Evolutionary conservation across 1,284 basidiomycete genomes (phyloP), one percentile per base, ranked within the genome.

Genomic region (Sparassis latifolia): DNA sequence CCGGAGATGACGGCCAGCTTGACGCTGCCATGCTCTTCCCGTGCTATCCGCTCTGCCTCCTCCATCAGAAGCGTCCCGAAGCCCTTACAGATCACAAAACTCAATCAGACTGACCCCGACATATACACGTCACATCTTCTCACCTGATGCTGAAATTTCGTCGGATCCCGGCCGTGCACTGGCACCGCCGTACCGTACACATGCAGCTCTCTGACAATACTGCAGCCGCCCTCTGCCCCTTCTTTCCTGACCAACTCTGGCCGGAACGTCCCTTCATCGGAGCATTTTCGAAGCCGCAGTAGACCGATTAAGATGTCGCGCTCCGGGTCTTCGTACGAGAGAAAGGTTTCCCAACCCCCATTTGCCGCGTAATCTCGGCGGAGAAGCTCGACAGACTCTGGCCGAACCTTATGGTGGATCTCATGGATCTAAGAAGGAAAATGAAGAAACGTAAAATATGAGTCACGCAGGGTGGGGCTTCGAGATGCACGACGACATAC

Each of bases 101-200:
- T 20, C 20, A 20, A 20, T 20, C 20, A 20, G 20, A 20, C 20
- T 20, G 20, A 20, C 20, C 20, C 20, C 20, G 20, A 20, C 20
- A 20, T 20, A 20, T 20, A 37, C 12, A 37, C 35, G 35, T 7
- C 35, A 37, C 35, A 37, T 37, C 32, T 51, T 35, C 53, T 40
- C 39, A 84, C 84, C 74, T 95, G 92, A 69, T 97, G 94, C 66
- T 97, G 94, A 76, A 97, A 97, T 69, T 97, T 97, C 44, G 94
- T 97, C 12, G 97, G 97, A 69, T 99, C 96, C 46, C 97, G 79
- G 48, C 91, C 92, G 68, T 99, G 97, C 30, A 99, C 92, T 2
- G 94, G 94, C 32, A 98, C 94, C 6, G 97, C 96, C 6, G 94
- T 98, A 30, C 97, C 97, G 67, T 99, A 99, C n/a, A 99, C 96